Conservation (phyloP, 805 yeast genomes). For the Nakazawaea peltata region DNA sequence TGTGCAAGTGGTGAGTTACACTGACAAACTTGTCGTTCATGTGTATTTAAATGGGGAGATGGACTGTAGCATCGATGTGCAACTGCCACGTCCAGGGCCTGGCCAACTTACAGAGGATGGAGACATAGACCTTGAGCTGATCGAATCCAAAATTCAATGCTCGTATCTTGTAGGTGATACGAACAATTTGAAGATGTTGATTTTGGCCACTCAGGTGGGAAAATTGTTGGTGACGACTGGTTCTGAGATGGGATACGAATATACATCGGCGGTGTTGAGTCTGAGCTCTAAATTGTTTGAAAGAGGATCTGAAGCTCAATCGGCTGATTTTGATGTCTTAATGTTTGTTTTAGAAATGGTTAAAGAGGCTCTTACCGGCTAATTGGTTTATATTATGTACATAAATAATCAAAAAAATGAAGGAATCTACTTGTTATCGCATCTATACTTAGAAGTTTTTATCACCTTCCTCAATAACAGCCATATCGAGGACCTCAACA, state of each 20-base stretch:
- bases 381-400: too few species aligned
- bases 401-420: too few species aligned
- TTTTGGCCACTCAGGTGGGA: constrained; percentile 33
- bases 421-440: too few species aligned
- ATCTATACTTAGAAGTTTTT: constrained; percentile 11
- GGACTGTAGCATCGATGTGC: constrained; percentile 13
- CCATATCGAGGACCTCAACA: constrained; percentile 82
- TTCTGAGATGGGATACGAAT: constrained; percentile 27
- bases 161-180: constrained; percentile 24
- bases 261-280: constrained; percentile 23
- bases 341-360: constrained; percentile 11
- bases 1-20: constrained; percentile 1
- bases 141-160: constrained; percentile 2
- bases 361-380: too few species aligned
- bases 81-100: constrained; percentile 28
- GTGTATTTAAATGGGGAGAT: constrained; percentile 7
- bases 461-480: constrained; percentile 64
- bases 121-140: constrained; percentile 2
- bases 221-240: constrained; percentile 16
- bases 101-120: constrained; percentile 14
- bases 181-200: constrained; percentile 34
- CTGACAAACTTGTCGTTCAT: constrained; percentile 5
- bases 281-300: constrained; percentile 27
- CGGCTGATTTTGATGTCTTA: constrained; percentile 29
- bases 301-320: constrained; percentile 24